Conservation (phyloP, 768 basidiomycete species). For the Podaxis carcinomalis region DNA sequence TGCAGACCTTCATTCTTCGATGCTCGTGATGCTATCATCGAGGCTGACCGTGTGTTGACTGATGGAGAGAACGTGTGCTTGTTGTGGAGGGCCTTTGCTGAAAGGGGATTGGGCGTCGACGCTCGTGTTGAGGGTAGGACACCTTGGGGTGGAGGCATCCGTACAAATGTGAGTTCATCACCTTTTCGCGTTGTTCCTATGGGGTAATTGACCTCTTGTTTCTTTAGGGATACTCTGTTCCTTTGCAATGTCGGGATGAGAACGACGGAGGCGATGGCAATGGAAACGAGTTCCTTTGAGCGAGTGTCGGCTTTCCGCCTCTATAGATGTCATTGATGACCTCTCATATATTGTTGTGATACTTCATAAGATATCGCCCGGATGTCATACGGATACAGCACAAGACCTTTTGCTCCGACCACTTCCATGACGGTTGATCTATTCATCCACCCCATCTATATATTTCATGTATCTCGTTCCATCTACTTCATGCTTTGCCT, state of each 20-base stretch:
- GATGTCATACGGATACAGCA: not conserved
- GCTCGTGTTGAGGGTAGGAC: conserved; percentile 71
- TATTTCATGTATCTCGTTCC: not conserved
- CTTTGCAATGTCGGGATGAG: conserved; percentile 21
- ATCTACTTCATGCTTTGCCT: not conserved
- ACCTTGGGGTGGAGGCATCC: conserved; percentile 91
- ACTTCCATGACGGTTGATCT: not conserved
- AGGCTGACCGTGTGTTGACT: conserved; percentile 86
- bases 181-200: not conserved
- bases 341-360: not conserved
- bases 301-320: not conserved
- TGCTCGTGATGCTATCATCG: conserved; percentile 84
- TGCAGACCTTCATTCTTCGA: conserved; percentile 91
- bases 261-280: conserved; percentile 5
- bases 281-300: not conserved
- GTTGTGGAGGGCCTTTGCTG: conserved; percentile 82
- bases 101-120: conserved; percentile 76
- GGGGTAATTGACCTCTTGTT: not conserved
- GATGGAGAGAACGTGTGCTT: conserved; percentile 90
- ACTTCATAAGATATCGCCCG: not conserved
- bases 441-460: not conserved
- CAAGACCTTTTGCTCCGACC: not conserved
- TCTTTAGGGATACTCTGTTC: conserved; percentile 23
- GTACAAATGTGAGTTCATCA: conserved; percentile 46
- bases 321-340: not conserved